Percentiles rank a stretch among this genome's conserved stretches.
Evolutionary conservation across 306 rosid genomes (phyloP).

Genomic region (Malus fusca): DNA sequence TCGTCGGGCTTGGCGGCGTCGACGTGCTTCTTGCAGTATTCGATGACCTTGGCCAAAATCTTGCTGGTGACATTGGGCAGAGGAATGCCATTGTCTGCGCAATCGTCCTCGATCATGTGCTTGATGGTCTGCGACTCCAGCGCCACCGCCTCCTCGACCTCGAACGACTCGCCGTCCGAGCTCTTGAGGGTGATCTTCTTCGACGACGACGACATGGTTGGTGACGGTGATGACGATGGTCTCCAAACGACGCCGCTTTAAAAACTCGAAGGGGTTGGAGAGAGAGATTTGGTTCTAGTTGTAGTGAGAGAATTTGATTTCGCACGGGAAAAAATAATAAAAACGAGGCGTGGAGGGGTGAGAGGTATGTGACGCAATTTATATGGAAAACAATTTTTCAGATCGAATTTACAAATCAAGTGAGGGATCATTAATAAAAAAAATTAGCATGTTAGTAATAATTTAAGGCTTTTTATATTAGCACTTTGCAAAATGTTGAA

Average conservation of each 20-base stretch:
- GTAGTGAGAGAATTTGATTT: neutral
- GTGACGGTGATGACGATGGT: neutral
- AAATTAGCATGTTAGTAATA: too few relatives aligned
- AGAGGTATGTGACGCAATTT: neutral
- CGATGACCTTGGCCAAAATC: slow-evolving; percentile 74
- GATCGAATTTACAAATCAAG: too few relatives aligned
- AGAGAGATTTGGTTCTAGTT: neutral
- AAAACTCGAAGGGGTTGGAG: neutral
- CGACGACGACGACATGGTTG: slow-evolving; percentile 24
- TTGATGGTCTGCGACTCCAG: slow-evolving; percentile 68
- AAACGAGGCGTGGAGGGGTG: neutral
- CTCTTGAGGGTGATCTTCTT: slow-evolving; percentile 59
- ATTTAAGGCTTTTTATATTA: too few relatives aligned
- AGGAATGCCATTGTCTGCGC: slow-evolving; percentile 65
- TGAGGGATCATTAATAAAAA: too few relatives aligned
- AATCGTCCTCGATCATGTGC: slow-evolving; percentile 68
- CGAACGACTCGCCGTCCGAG: slow-evolving; percentile 69
- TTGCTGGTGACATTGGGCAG: slow-evolving; percentile 69
- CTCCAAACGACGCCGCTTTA: slow-evolving; percentile 1
- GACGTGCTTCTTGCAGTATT: slow-evolving; percentile 69
- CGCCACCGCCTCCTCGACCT: slow-evolving; percentile 70
- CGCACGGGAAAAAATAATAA: neutral
- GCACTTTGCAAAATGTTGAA: too few relatives aligned
- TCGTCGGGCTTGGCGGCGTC: slow-evolving; percentile 38
- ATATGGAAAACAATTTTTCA: neutral